phyloP scores from a whole-genome alignment of 2,329 filamentous ascomycete genomes.

The Fusarium udum region DNA sequence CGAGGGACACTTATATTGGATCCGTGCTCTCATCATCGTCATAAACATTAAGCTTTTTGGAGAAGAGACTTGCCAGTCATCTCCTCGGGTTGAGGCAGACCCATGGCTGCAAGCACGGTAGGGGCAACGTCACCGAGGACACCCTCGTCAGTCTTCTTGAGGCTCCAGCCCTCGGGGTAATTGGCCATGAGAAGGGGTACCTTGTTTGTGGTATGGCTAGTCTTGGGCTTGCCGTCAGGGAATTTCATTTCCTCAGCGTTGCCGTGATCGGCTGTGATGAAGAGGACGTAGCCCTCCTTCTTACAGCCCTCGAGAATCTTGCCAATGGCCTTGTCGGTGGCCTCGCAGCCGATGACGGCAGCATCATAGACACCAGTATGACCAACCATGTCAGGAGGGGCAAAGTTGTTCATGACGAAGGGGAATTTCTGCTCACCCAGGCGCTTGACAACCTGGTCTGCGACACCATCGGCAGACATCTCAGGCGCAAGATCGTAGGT shows the following conservation, averaged over 20 bases:
- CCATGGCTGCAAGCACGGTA: constrained; percentile 92
- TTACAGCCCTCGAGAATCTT: constrained; percentile 93
- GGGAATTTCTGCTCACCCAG: constrained; percentile 87
- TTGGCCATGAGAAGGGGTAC: constrained; percentile 99
- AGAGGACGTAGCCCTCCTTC: constrained; percentile 90
- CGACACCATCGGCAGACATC: constrained; percentile 94
- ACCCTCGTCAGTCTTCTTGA: constrained; percentile 79
- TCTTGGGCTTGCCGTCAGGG: constrained; percentile 94
- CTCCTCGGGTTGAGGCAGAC: constrained; percentile 85
- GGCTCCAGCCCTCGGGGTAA: constrained; percentile 85
- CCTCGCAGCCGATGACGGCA: constrained; percentile 82
- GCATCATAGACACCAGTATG: constrained; percentile 98
- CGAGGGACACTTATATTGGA: neutral
- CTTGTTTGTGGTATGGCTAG: constrained; percentile 96
- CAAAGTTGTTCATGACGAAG: constrained; percentile 99
- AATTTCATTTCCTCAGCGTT: constrained; percentile 99
- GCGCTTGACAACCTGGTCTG: constrained; percentile 87
- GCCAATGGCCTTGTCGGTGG: constrained; percentile 94
- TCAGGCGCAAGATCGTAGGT: constrained; percentile 95
- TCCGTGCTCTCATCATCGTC: constrained; percentile 1
- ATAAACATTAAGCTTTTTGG: constrained; percentile 67
- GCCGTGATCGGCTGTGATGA: constrained; percentile 96
- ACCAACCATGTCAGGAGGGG: constrained; percentile 98
- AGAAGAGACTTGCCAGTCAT: constrained; percentile 91
- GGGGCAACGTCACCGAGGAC: constrained; percentile 98